phyloP scores from a whole-genome alignment of 257 asterid species.

The Solanum gandarillasii region DNA sequence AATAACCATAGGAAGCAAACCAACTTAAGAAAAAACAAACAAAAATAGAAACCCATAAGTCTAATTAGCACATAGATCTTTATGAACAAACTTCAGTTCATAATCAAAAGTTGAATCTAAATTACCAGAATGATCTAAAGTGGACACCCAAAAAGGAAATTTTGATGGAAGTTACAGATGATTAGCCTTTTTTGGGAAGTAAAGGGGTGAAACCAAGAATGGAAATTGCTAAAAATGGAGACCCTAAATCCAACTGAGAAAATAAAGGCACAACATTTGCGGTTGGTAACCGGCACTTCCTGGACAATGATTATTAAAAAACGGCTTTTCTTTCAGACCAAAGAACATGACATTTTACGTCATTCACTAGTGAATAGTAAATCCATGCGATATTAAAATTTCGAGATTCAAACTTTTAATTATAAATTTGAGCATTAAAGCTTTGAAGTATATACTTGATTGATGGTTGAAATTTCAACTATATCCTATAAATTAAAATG shows the following conservation, averaged over 20 bases:
- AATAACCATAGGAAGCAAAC: neutral
- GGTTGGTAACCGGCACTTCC: neutral
- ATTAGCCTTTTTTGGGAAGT: neutral
- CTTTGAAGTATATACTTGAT: too few relatives aligned
- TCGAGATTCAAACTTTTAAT: neutral
- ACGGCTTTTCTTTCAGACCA: neutral
- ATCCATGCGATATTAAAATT: neutral
- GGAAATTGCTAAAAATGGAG: neutral
- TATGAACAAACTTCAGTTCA: neutral
- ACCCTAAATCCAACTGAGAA: neutral
- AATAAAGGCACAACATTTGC: neutral
- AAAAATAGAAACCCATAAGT: neutral
- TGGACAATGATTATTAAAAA: neutral
- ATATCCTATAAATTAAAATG: too few relatives aligned
- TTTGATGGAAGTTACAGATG: neutral
- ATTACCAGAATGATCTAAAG: neutral
- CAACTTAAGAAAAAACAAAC: neutral
- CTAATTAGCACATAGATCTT: neutral
- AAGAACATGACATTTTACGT: neutral
- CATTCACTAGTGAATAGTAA: neutral
- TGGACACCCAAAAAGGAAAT: neutral
- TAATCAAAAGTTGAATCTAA: neutral
- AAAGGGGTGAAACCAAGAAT: neutral
- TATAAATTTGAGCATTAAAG: accelerated
- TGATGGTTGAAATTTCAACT: neutral